Conservation (phyloP, 305 asterid species). For the Fraxinus xanthoxyloides region DNA sequence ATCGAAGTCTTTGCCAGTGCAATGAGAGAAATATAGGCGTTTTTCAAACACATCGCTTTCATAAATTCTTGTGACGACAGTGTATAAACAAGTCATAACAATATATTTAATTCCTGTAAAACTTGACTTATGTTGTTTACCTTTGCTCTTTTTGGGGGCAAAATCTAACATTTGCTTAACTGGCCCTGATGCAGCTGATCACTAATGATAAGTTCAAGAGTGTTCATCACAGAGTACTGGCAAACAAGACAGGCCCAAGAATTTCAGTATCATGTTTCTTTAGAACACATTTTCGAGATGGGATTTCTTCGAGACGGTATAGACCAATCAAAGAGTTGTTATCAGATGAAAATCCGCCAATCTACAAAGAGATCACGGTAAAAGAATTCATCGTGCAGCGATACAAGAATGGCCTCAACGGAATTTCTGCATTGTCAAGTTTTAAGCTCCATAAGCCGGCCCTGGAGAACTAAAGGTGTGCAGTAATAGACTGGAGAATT, state of each 20-base stretch:
- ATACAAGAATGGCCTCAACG: conserved; percentile 35
- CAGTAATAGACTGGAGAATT: background rate
- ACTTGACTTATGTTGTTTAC: background rate
- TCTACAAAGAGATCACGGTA: conserved; percentile 35
- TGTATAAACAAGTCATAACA: background rate
- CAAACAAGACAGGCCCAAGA: conserved; percentile 40
- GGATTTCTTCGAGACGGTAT: conserved; percentile 23
- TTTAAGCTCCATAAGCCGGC: background rate
- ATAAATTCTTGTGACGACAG: background rate
- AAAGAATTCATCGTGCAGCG: conserved; percentile 19
- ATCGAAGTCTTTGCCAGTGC: background rate
- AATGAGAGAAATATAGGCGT: background rate
- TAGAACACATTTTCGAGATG: conserved; percentile 36
- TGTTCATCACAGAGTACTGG: conserved; percentile 43
- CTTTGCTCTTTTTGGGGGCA: background rate
- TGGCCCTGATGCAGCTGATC: conserved; percentile 36
- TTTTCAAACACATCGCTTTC: background rate
- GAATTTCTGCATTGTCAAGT: conserved; percentile 20
- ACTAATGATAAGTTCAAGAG: conserved; percentile 52
- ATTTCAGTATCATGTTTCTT: conserved; percentile 49
- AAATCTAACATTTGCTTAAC: background rate
- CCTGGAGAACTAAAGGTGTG: background rate
- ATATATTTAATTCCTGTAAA: background rate
- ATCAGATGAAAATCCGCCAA: conserved; percentile 38
- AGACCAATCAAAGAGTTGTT: conserved; percentile 46